Evolutionary conservation across 371 early-diverging fungal genomes (phyloP).

Genomic region (Sporodiniella umbellata): DNA sequence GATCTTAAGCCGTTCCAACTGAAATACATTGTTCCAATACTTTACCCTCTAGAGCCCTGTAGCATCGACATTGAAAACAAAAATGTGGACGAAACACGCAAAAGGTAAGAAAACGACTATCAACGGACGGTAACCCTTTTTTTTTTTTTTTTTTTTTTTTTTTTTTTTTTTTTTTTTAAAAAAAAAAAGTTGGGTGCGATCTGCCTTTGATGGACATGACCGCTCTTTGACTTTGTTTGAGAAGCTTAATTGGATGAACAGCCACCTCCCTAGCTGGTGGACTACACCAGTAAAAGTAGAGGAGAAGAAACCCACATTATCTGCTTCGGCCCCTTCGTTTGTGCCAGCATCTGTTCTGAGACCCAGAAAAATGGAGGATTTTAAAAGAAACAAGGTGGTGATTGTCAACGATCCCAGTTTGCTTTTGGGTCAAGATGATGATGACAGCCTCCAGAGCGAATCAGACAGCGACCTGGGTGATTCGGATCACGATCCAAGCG

Average conservation of each 20-base stretch:
- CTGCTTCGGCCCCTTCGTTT: too few relatives aligned
- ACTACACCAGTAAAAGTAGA: slow-evolving; percentile 7
- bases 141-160: background rate
- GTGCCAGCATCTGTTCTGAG: too few relatives aligned
- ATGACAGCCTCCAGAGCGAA: too few relatives aligned
- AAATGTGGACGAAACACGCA: slow-evolving; percentile 31
- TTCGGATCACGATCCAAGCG: too few relatives aligned
- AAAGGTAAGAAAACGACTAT: slow-evolving; percentile 1
- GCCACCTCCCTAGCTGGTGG: slow-evolving; percentile 34
- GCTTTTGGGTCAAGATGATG: too few relatives aligned
- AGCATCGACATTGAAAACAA: slow-evolving; percentile 45
- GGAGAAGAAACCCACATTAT: too few relatives aligned
- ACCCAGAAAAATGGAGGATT: slow-evolving; percentile 15
- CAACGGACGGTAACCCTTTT: background rate
- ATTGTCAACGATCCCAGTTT: slow-evolving; percentile 34
- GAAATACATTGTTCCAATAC: slow-evolving; percentile 41
- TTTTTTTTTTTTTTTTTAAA: too few relatives aligned
- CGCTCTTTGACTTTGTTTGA: slow-evolving; percentile 46
- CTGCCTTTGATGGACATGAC: slow-evolving; percentile 47
- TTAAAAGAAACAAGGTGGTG: slow-evolving; percentile 18
- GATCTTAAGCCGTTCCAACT: slow-evolving; percentile 23
- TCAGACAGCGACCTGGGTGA: slow-evolving; percentile 2
- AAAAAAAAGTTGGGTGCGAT: slow-evolving; percentile 49
- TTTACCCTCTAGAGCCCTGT: slow-evolving; percentile 52
- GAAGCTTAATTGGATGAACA: slow-evolving; percentile 66